These are phyloP conservation scores for Paramecium pentaurelia DNA, from an alignment of 73 alveolate species.

Conservation along the genomic window DNA sequence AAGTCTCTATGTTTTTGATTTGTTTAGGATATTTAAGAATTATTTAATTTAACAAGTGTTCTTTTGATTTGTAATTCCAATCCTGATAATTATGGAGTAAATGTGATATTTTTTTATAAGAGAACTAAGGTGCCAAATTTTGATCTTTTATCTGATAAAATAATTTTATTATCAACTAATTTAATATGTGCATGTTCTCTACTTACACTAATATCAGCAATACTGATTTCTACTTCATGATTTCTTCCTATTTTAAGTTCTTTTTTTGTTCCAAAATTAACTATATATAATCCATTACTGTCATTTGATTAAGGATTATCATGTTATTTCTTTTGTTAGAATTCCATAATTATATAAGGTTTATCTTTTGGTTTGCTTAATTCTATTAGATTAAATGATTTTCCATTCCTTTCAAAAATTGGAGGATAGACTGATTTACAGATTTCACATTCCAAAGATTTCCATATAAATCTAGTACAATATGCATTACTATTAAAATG, in stretches of 20 bases:
- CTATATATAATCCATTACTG: conserved; percentile 13
- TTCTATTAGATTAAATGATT: conserved; percentile 8
- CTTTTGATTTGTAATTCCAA: conserved; percentile 20
- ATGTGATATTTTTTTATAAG: conserved; percentile 38
- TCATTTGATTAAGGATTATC: background rate
- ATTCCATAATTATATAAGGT: conserved; percentile 36
- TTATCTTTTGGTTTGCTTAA: conserved; percentile 24
- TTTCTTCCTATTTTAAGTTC: conserved; percentile 77
- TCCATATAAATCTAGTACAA: conserved; percentile 60
- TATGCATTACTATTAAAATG: conserved; percentile 14
- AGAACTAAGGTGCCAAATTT: conserved; percentile 83
- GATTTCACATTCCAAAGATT: conserved; percentile 80
- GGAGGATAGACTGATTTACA: conserved; percentile 86
- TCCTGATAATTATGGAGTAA: conserved; percentile 16
- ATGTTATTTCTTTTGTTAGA: background rate
- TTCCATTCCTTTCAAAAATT: conserved; percentile 53
- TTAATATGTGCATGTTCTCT: conserved; percentile 72
- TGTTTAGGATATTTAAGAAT: background rate
- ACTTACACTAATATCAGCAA: conserved; percentile 83
- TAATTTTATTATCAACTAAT: conserved; percentile 61
- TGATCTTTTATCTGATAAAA: conserved; percentile 73
- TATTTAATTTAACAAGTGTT: background rate
- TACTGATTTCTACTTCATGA: conserved; percentile 68
- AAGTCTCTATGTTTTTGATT: background rate
- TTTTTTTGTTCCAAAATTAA: conserved; percentile 11